Evolutionary conservation across 805 yeast genomes (phyloP), one percentile per base, ranked within the genome.

Genomic region (Pichia membranifaciens): DNA sequence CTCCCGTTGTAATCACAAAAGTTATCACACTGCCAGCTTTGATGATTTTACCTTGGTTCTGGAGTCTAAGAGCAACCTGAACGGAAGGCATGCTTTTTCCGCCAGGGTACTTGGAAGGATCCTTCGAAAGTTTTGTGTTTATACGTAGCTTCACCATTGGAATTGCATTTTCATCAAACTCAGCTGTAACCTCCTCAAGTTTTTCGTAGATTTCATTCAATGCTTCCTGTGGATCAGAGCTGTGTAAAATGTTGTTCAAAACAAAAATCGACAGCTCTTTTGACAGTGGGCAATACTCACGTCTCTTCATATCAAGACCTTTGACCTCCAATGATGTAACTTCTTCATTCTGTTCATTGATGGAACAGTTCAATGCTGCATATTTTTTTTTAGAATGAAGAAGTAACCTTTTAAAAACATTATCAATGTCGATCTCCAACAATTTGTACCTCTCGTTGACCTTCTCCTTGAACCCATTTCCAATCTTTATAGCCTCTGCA

Each of bases 381-480:
- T 93, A 93, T 68, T 93, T 93, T 78, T 93, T 93, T 71, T 93
- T 93, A n/a, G 96, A 87, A 63, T 88, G 95, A 44, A 93, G 70
- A 47, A 93, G 71, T 45, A 93, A 70, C 54, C 87, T 79, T 59
- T 87, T 84, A 70, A 88, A 93, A 1, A 89, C 89, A 59, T 91
- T 89, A 69, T 93, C 99, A 54, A 87, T 89, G 60, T 93, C 99
- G 59, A 93, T 88, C 61, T 93, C 99, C 59, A 93, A 73, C 53
- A 87, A 68, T 58, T 78, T 78, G 66, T 93, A 95, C 47, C 95
- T 78, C 58, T 88, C 95, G 66, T 93, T 93, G 50, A 93, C 98
- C 50, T 79, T 74, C 42, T 72, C 64, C 63, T 93, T 93, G 71
- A 93, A 91, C 43, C 82, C 83, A 43, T 82, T 82, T 28, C 98